Conservation (phyloP, 257 asterid species). For the Solanum rostratum region DNA sequence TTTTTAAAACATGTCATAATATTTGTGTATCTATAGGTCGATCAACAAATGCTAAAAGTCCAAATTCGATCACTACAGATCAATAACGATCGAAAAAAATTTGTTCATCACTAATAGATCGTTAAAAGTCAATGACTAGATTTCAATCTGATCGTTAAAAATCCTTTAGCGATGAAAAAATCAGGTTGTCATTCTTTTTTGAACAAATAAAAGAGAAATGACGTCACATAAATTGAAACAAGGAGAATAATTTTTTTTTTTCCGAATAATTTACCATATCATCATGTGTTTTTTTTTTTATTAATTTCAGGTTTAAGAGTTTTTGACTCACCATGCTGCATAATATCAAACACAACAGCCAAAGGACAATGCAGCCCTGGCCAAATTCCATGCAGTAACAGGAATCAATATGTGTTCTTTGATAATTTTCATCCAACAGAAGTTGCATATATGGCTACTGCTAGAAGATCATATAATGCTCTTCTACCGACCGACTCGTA, state of each 20-base stretch:
- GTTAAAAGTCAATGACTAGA: neutral
- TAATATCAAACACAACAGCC: neutral
- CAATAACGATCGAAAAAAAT: neutral
- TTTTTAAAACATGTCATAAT: neutral
- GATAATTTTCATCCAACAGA: constrained; percentile 14
- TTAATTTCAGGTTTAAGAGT: constrained; percentile 1
- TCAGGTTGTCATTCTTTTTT: neutral
- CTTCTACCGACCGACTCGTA: neutral
- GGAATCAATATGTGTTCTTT: neutral
- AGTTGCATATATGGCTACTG: neutral
- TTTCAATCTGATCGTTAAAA: neutral
- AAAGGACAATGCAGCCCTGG: neutral
- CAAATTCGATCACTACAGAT: neutral
- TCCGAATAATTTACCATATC: neutral
- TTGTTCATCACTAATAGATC: no score
- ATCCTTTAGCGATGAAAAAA: neutral
- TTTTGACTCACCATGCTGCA: constrained; percentile 6
- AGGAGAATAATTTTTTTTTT: neutral
- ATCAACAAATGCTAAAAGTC: neutral
- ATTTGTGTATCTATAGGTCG: neutral
- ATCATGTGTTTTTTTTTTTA: neutral
- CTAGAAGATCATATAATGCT: constrained; percentile 1
- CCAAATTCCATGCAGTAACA: constrained; percentile 5
- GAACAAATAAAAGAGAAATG: neutral
- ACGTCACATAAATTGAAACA: neutral